phyloP scores from a whole-genome alignment of 495 filamentous ascomycete species.

The Aspergillus campestris region DNA sequence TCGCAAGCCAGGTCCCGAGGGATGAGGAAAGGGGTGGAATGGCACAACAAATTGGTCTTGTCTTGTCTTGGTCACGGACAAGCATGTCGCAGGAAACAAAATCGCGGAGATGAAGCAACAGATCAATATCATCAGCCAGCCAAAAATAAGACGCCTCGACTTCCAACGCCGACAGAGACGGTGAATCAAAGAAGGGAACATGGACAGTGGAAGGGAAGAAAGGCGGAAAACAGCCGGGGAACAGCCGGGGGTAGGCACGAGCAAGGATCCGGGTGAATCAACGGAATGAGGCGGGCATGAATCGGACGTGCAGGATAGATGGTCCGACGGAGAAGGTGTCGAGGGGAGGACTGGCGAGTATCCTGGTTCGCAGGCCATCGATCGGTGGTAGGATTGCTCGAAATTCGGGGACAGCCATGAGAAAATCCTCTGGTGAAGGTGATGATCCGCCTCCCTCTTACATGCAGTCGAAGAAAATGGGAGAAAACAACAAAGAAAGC shows the following conservation, averaged over 20 bases:
- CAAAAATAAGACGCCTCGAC: constrained; percentile 40
- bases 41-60: constrained; percentile 11
- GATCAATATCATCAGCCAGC: constrained; percentile 30
- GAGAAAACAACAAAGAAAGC: constrained; percentile 15
- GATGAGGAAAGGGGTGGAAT: constrained; percentile 12
- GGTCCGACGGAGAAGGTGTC: background rate
- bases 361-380: no score
- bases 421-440: no score
- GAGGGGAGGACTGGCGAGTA: background rate
- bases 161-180: constrained; percentile 41
- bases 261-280: constrained; percentile 19
- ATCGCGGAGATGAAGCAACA: constrained; percentile 21
- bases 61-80: background rate
- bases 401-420: no score
- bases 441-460: no score
- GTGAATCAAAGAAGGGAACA: constrained; percentile 31
- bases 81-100: constrained; percentile 9
- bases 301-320: background rate
- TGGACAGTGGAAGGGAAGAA: constrained; percentile 16
- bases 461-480: constrained; percentile 9
- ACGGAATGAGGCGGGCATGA: constrained; percentile 14
- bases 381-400: no score
- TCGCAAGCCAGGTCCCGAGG: constrained; percentile 1
- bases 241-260: constrained; percentile 16
- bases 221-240: constrained; percentile 9